Evolutionary conservation across 2,329 filamentous ascomycete genomes (phyloP).

Genomic region (Parasarocladium wereldwijsianum): DNA sequence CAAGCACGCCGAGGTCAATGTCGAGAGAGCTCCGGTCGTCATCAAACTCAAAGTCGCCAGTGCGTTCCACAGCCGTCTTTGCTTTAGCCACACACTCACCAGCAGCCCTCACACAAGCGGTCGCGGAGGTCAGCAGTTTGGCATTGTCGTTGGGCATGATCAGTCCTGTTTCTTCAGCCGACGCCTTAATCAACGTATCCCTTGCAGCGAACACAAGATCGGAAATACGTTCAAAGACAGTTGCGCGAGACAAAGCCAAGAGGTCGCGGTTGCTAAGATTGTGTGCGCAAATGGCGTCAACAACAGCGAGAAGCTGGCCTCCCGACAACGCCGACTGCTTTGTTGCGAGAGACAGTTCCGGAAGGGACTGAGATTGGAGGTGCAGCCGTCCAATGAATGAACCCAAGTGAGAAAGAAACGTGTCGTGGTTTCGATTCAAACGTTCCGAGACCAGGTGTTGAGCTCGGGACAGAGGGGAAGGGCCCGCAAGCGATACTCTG

Average conservation of each 20-base stretch:
- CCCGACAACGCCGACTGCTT: slow-evolving; percentile 74
- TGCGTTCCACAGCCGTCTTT: slow-evolving; percentile 70
- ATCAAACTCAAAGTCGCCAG: slow-evolving; percentile 84
- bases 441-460: slow-evolving; percentile 72
- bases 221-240: slow-evolving; percentile 67
- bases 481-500: slow-evolving; percentile 61
- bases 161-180: slow-evolving; percentile 59
- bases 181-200: slow-evolving; percentile 57
- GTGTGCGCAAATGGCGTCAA: slow-evolving; percentile 71
- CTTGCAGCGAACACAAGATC: slow-evolving; percentile 69
- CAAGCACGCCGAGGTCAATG: slow-evolving; percentile 38
- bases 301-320: slow-evolving; percentile 60
- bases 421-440: slow-evolving; percentile 68
- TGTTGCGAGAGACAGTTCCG: slow-evolving; percentile 69
- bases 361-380: slow-evolving; percentile 78
- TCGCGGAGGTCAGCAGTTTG: slow-evolving; percentile 63
- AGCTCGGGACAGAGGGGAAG: slow-evolving; percentile 45
- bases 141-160: slow-evolving; percentile 70
- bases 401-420: slow-evolving; percentile 77
- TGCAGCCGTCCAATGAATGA: slow-evolving; percentile 86
- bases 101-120: slow-evolving; percentile 74
- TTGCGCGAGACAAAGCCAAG: slow-evolving; percentile 34
- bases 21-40: slow-evolving; percentile 40
- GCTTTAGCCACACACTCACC: slow-evolving; percentile 85
- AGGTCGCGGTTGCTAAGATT: slow-evolving; percentile 24